Percentiles rank a stretch among this genome's conserved stretches.
phyloP scores from a whole-genome alignment of 2,329 filamentous ascomycete species.

The Trichoderma brevicompactum region DNA sequence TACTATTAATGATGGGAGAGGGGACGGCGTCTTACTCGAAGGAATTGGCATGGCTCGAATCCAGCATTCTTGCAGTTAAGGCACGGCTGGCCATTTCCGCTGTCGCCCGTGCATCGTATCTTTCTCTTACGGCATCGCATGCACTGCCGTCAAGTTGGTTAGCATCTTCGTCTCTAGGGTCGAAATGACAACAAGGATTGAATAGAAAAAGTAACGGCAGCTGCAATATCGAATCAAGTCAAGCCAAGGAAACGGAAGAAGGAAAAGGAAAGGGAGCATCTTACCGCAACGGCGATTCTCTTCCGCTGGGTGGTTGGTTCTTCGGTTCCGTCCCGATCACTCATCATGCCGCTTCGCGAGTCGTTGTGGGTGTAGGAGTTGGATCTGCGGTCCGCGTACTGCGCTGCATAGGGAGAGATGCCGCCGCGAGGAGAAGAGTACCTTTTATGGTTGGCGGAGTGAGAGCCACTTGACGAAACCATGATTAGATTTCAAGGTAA shows the following conservation, averaged over 20 bases:
- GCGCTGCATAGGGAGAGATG: constrained; percentile 31
- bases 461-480: constrained; percentile 32
- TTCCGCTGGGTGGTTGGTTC: constrained; percentile 56
- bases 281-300: constrained; percentile 63
- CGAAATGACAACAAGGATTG: too few species aligned
- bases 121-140: constrained; percentile 88
- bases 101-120: constrained; percentile 90
- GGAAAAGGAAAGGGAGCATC: constrained; percentile 34
- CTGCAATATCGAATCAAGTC: too few species aligned
- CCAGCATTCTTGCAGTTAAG: constrained; percentile 80
- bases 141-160: constrained; percentile 62
- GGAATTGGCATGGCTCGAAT: constrained; percentile 73
- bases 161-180: neutral
- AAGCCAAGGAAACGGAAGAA: neutral
- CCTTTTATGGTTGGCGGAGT: constrained; percentile 30
- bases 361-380: constrained; percentile 27
- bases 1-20: too few species aligned
- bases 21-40: constrained; percentile 63
- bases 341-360: constrained; percentile 28
- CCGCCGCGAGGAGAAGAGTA: constrained; percentile 28
- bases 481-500: constrained; percentile 26
- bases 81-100: constrained; percentile 76
- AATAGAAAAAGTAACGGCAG: too few species aligned
- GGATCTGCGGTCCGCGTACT: constrained; percentile 31
- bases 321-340: constrained; percentile 33